Base-by-base conservation (phyloP, 179 eudicot genomes). In the Nepenthes alata region DNA sequence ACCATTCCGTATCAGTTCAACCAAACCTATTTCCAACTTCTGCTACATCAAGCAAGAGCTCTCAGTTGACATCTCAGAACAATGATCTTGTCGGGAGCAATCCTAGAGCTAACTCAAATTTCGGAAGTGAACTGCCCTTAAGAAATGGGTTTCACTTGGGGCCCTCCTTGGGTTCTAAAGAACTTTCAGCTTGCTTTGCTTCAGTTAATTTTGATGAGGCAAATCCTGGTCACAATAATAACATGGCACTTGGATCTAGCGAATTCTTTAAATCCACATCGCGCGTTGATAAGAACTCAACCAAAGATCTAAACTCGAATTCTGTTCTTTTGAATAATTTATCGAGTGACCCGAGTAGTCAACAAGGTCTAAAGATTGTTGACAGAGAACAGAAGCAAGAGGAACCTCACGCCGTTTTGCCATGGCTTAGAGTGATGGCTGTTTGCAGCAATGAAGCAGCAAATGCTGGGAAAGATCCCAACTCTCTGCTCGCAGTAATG, bases 371-470 rank as follows among this genome's bases (percentile, higher is more conserved):
- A 50, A 63, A 57, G 70, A 57, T 63, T 25, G 45, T 58, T 39
- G 76, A 75, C 60, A 78, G 47, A 35, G 72, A 63, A 57, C 60
- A 63, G 64, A 78, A 76, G 72, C 37, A 48, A 13, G 78, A 67
- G 55, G 76, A 75, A 55, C 72, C 67, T 57, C 44, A 60, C 13
- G 47, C 70, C 49, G 74, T 37, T 37, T 75, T 84, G 71, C 95
- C 96, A 54, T 91, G 96, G 96, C 83, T 88, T 60, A 78, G 75
- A 71, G 64, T 65, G 36, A 82, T 77, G 64, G 72, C 67, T 38
- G 50, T 61, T 62, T 55, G 55, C 45, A 71, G 45, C 56, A 67
- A 64, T 34, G 82, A 76, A 61, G 61, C 59, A 59, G 62, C 68
- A 36, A 61, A 60, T 59, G 35, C 36, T 4, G 16, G 54, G 36